phyloP scores from a whole-genome alignment of 345 rosid species.

The rapeseed (Brassica napus) region Da-Ae NC_063436.1:32888001-32888500 shows the following conservation, averaged over 20 bases:
- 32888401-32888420: constrained; percentile 56
- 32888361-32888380: constrained; percentile 82
- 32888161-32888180: not conserved
- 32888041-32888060: not conserved
- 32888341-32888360: constrained; percentile 90
- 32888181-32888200: not conserved
- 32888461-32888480: constrained; percentile 80
- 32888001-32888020: not conserved
- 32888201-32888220: not conserved
- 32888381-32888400: constrained; percentile 78
- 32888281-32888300: constrained; percentile 8
- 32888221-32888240: constrained; percentile 3
- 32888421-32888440: constrained; percentile 74
- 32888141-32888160: constrained; percentile 11
- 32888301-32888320: constrained; percentile 37
- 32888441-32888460: constrained; percentile 78
- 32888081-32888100: not conserved
- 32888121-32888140: constrained; percentile 5
- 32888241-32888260: constrained; percentile 8
- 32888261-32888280: not conserved
- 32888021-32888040: not conserved
- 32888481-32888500: constrained; percentile 62
- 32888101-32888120: constrained; percentile 9
- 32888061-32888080: constrained; percentile 1
- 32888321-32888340: constrained; percentile 64